phyloP scores from a whole-genome alignment of 306 rosid species.

The Luffa aegyptiaca region DNA sequence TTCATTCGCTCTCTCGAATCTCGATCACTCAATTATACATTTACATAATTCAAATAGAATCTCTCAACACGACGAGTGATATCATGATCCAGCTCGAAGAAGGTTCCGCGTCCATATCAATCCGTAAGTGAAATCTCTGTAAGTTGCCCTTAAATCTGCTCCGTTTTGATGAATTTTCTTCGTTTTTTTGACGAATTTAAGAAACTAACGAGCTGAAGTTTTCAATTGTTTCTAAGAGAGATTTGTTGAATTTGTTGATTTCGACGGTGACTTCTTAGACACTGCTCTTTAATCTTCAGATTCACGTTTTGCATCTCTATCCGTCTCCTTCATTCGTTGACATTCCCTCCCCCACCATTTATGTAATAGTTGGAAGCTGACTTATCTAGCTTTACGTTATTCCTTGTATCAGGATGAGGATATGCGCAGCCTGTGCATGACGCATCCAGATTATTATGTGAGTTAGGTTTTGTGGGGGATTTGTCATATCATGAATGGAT shows the following conservation, averaged over 20 bases:
- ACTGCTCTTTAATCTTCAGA: not conserved
- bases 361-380: slow-evolving; percentile 5
- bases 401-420: slow-evolving; percentile 12
- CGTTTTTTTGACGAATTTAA: not conserved
- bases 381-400: not conserved
- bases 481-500: not conserved
- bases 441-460: not conserved
- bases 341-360: slow-evolving; percentile 7
- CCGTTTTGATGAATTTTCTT: not conserved
- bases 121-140: not conserved
- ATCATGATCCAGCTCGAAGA: not conserved
- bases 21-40: not conserved
- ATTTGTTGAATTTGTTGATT: not conserved
- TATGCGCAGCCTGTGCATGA: not conserved
- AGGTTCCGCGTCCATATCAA: not conserved
- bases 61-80: not conserved
- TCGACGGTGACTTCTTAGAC: not conserved
- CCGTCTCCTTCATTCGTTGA: not conserved
- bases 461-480: not conserved
- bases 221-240: not conserved
- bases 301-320: not conserved
- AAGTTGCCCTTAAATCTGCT: not conserved
- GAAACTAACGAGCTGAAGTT: slow-evolving; percentile 24
- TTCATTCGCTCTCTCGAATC: not conserved
- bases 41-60: not conserved